Evolutionary conservation across 805 yeast genomes (phyloP).

Genomic region (Tetrapisispora nanseiensis): DNA sequence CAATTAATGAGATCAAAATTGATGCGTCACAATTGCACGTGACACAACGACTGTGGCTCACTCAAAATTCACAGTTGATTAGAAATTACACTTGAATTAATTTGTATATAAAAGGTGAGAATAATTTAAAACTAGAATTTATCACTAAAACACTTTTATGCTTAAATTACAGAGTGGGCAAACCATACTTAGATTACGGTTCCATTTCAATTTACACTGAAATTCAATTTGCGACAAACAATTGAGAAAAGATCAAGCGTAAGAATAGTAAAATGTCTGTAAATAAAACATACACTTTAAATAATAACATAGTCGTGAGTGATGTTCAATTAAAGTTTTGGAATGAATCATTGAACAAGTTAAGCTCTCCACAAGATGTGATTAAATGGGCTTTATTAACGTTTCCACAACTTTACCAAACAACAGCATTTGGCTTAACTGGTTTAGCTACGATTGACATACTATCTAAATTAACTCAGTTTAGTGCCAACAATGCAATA

Average conservation of each 20-base stretch:
- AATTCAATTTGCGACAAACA: background rate
- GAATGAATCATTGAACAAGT: constrained; percentile 47
- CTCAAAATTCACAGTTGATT: background rate
- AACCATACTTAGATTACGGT: too few relatives aligned
- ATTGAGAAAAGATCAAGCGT: background rate
- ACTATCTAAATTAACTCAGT: constrained; percentile 41
- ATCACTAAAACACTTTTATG: too few relatives aligned
- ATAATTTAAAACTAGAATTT: too few relatives aligned
- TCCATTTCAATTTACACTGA: background rate
- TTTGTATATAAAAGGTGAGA: background rate
- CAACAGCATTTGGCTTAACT: constrained; percentile 91
- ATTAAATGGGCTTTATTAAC: constrained; percentile 76
- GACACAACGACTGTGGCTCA: background rate
- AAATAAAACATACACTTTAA: constrained; percentile 11
- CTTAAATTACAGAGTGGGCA: too few relatives aligned
- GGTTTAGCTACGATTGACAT: constrained; percentile 85
- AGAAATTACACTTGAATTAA: too few relatives aligned
- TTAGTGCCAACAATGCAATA: constrained; percentile 10
- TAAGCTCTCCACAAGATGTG: constrained; percentile 56
- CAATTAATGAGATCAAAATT: too few relatives aligned
- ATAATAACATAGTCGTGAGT: constrained; percentile 31
- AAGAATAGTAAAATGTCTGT: background rate
- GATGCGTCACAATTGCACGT: constrained; percentile 1
- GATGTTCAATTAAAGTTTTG: constrained; percentile 53
- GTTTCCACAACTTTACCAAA: constrained; percentile 74